These are phyloP conservation scores for Platanthera guangdongensis DNA, from an alignment of 106 monocot species.

Conservation along the genomic window DNA sequence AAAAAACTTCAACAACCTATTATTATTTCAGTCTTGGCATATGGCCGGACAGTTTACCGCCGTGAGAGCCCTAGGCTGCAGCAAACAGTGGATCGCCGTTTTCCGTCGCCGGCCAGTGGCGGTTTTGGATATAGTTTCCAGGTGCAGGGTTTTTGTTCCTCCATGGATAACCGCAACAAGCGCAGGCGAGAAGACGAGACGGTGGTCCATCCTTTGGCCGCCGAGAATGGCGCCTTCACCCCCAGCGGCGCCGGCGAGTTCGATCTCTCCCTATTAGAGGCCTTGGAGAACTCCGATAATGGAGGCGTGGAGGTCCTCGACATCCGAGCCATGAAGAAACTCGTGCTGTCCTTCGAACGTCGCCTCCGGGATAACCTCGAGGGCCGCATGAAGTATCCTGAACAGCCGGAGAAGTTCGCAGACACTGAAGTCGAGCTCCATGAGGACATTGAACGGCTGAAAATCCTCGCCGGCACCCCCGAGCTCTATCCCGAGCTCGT, in stretches of 20 bases:
- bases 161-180: constrained; percentile 17
- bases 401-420: constrained; percentile 73
- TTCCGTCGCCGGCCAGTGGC: too few relatives aligned
- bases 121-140: neutral
- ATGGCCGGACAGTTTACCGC: too few relatives aligned
- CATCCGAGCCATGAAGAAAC: constrained; percentile 65
- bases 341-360: constrained; percentile 91
- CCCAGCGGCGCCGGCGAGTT: constrained; percentile 8
- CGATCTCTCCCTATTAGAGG: constrained; percentile 86
- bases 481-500: constrained; percentile 90
- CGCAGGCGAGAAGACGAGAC: constrained; percentile 36
- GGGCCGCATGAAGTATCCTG: constrained; percentile 83
- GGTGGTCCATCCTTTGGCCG: neutral
- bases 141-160: constrained; percentile 4
- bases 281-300: constrained; percentile 52
- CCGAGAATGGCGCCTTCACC: constrained; percentile 8
- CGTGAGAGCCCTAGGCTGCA: too few relatives aligned
- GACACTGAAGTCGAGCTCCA: constrained; percentile 97
- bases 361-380: constrained; percentile 92
- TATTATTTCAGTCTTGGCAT: too few relatives aligned
- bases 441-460: constrained; percentile 62
- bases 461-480: constrained; percentile 71
- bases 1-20: too few relatives aligned
- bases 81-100: too few relatives aligned
- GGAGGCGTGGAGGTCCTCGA: constrained; percentile 62